Evolutionary conservation across 495 filamentous ascomycete genomes (phyloP).

Genomic region (Zalerion maritima): DNA sequence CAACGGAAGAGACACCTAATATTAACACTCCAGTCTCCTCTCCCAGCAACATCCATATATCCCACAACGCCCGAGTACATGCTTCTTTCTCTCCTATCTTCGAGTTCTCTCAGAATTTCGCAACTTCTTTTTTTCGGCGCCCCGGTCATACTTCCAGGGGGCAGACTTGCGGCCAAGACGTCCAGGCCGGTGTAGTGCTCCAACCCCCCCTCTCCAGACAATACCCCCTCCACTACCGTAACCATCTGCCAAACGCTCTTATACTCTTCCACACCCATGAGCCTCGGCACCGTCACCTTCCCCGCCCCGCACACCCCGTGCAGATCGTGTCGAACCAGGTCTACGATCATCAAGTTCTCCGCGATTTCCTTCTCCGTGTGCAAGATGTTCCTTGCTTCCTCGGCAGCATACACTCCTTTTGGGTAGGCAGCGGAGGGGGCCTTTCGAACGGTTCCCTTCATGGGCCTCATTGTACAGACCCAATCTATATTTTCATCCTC

Average conservation of each 20-base stretch:
- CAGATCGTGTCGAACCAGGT: slow-evolving; percentile 83
- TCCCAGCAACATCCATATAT: slow-evolving; percentile 73
- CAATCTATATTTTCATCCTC: slow-evolving; percentile 20
- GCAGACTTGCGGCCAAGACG: slow-evolving; percentile 61
- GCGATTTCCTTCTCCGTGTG: slow-evolving; percentile 76
- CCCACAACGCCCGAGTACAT: slow-evolving; percentile 83
- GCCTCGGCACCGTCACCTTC: slow-evolving; percentile 46
- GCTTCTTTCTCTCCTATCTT: slow-evolving; percentile 48
- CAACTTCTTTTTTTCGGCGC: slow-evolving; percentile 85
- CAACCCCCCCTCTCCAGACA: slow-evolving; percentile 24
- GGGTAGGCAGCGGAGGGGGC: slow-evolving; percentile 34
- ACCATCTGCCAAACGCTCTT: slow-evolving; percentile 82
- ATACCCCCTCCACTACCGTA: slow-evolving; percentile 63
- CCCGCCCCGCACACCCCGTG: slow-evolving; percentile 63
- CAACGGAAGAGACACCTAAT: slow-evolving; percentile 67
- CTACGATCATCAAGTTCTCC: slow-evolving; percentile 97
- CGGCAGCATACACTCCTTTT: too few species aligned
- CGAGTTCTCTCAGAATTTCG: slow-evolving; percentile 58
- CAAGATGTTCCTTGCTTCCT: slow-evolving; percentile 53
- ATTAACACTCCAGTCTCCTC: slow-evolving; percentile 75
- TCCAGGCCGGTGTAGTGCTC: slow-evolving; percentile 45
- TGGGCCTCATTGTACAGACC: slow-evolving; percentile 56
- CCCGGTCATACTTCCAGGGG: slow-evolving; percentile 89
- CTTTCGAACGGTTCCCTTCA: slow-evolving; percentile 90
- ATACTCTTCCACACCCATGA: slow-evolving; percentile 82